Evolutionary conservation across 1,284 basidiomycete genomes (phyloP).

Genomic region (Cryptococcus neoformans): DNA sequence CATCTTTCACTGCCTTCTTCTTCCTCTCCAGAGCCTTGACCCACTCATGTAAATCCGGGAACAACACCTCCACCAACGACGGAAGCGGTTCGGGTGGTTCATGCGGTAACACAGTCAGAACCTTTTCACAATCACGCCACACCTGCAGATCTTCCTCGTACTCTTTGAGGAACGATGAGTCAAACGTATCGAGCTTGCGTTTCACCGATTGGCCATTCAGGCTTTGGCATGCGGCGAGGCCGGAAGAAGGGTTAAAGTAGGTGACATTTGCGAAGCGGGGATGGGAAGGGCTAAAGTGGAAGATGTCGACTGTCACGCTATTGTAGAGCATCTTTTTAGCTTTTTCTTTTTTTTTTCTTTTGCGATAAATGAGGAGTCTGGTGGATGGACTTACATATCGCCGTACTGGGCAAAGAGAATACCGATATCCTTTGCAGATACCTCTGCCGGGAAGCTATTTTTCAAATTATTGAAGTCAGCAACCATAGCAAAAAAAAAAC

Average conservation of each 20-base stretch:
- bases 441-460: slow-evolving; percentile 40
- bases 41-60: slow-evolving; percentile 41
- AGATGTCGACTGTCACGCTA: slow-evolving; percentile 47
- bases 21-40: slow-evolving; percentile 8
- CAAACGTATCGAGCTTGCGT: slow-evolving; percentile 21
- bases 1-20: too few species aligned
- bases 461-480: background rate
- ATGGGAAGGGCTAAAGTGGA: slow-evolving; percentile 37
- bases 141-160: slow-evolving; percentile 33
- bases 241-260: slow-evolving; percentile 28
- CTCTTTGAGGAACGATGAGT: slow-evolving; percentile 27
- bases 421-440: slow-evolving; percentile 44
- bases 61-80: slow-evolving; percentile 23
- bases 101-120: slow-evolving; percentile 34
- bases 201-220: slow-evolving; percentile 27
- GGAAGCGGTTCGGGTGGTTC: slow-evolving; percentile 42
- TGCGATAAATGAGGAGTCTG: background rate
- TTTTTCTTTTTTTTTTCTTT: background rate
- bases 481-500: background rate
- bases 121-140: slow-evolving; percentile 39
- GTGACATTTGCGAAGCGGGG: slow-evolving; percentile 46
- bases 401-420: slow-evolving; percentile 48
- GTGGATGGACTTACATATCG: slow-evolving; percentile 30
- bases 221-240: slow-evolving; percentile 25
- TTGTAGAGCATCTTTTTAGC: too few species aligned